These are phyloP conservation scores for Tolypocladium paradoxum DNA, from an alignment of 2,329 filamentous ascomycete species.

Conservation along the genomic window DNA sequence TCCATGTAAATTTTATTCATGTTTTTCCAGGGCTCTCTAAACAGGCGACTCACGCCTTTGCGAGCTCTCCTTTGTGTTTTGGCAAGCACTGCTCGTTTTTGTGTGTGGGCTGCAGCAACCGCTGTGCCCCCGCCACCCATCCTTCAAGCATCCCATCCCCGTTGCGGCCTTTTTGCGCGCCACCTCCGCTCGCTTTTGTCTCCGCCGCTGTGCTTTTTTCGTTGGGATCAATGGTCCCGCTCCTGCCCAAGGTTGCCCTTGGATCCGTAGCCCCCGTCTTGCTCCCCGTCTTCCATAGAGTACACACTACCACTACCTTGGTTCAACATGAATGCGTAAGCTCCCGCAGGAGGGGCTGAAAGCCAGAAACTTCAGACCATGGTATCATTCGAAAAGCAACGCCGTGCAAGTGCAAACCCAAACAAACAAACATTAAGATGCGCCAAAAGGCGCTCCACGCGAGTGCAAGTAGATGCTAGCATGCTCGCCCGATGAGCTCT, in stretches of 20 bases:
- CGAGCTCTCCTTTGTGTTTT: neutral
- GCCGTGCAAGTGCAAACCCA: slow-evolving; percentile 9
- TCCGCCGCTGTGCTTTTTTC: neutral
- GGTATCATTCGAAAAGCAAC: slow-evolving; percentile 17
- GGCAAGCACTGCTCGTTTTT: neutral
- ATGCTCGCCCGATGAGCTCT: neutral
- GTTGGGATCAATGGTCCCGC: neutral
- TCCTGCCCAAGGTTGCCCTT: slow-evolving; percentile 13
- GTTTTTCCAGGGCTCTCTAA: neutral
- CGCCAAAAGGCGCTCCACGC: slow-evolving; percentile 6
- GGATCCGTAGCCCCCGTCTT: slow-evolving; percentile 5
- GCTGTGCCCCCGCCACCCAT: neutral
- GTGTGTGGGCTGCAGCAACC: neutral
- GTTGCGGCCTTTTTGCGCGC: no score
- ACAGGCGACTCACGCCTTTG: neutral
- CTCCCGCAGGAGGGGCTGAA: slow-evolving; percentile 1
- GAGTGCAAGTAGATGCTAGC: neutral
- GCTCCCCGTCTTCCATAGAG: slow-evolving; percentile 11
- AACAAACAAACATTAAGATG: slow-evolving; percentile 6
- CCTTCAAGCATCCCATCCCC: no score
- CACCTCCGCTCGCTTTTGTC: neutral
- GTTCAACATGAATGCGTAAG: slow-evolving; percentile 4
- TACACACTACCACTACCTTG: slow-evolving; percentile 15
- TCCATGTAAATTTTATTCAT: neutral
- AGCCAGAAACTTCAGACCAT: slow-evolving; percentile 13